phyloP scores from a whole-genome alignment of 495 filamentous ascomycete species.

The Apiosordaria backusii region DNA sequence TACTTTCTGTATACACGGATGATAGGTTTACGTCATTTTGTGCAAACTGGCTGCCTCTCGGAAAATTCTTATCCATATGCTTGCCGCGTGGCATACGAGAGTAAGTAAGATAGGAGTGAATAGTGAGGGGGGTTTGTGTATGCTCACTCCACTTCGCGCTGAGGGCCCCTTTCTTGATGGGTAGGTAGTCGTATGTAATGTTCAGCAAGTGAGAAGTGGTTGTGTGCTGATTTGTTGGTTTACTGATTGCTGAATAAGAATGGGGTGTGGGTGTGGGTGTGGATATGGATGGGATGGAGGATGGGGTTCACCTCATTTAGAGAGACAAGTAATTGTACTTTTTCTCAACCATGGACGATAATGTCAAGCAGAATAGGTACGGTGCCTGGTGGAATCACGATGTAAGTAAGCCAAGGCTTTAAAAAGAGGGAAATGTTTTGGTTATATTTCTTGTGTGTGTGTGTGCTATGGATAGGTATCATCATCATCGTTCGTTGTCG shows the following conservation, averaged over 20 bases:
- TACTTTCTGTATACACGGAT: no score
- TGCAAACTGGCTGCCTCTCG: not conserved
- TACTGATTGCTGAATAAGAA: not conserved
- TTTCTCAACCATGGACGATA: no score
- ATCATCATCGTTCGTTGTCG: not conserved
- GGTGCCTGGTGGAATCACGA: no score
- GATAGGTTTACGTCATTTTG: not conserved
- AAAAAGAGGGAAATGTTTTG: not conserved
- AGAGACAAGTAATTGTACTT: not conserved
- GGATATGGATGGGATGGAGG: not conserved
- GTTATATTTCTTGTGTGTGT: no score
- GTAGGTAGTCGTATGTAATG: no score
- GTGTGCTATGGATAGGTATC: not conserved
- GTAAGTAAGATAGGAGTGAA: not conserved
- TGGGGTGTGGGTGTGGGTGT: no score
- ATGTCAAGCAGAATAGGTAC: no score
- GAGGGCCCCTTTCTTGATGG: not conserved
- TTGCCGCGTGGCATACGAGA: not conserved
- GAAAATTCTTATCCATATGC: not conserved
- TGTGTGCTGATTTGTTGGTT: not conserved
- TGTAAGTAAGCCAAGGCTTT: not conserved
- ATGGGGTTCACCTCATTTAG: not conserved
- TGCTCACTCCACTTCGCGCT: not conserved
- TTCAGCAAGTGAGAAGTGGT: not conserved
- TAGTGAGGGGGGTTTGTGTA: not conserved